These are phyloP conservation scores for Xerocomellus amylosporus DNA, from an alignment of 768 basidiomycete species.

Conservation along the genomic window DNA sequence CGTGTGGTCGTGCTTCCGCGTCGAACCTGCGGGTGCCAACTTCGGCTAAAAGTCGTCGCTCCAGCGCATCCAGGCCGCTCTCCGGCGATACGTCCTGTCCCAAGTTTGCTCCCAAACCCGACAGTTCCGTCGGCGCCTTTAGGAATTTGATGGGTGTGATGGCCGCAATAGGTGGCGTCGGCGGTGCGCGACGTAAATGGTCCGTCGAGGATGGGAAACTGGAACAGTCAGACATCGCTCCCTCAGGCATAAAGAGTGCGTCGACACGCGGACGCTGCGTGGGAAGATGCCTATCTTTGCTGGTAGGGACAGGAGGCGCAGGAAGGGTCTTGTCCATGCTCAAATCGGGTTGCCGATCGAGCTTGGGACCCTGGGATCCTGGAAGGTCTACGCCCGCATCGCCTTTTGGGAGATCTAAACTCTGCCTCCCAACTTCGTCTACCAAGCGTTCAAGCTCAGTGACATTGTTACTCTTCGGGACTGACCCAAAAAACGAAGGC, in stretches of 20 bases:
- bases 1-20: conserved; percentile 32
- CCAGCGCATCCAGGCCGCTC: conserved; percentile 71
- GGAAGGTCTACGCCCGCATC: conserved; percentile 18
- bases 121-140: conserved; percentile 32
- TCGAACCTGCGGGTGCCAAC: conserved; percentile 62
- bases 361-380: conserved; percentile 18
- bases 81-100: conserved; percentile 31
- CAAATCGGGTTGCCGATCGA: conserved; percentile 15
- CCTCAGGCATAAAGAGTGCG: conserved; percentile 24
- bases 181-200: conserved; percentile 34
- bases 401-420: conserved; percentile 23
- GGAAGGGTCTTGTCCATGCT: conserved; percentile 59
- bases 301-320: conserved; percentile 51
- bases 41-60: conserved; percentile 62
- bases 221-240: conserved; percentile 6
- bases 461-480: conserved; percentile 44
- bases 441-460: conserved; percentile 72
- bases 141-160: conserved; percentile 35
- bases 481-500: conserved; percentile 38
- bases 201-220: conserved; percentile 13
- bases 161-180: conserved; percentile 53
- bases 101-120: conserved; percentile 23
- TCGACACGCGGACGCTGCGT: conserved; percentile 30
- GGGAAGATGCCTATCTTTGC: conserved; percentile 28
- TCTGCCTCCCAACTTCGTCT: conserved; percentile 45